Conservation (phyloP, 108 stramenopile species). For the Cyclotella baltica region DNA sequence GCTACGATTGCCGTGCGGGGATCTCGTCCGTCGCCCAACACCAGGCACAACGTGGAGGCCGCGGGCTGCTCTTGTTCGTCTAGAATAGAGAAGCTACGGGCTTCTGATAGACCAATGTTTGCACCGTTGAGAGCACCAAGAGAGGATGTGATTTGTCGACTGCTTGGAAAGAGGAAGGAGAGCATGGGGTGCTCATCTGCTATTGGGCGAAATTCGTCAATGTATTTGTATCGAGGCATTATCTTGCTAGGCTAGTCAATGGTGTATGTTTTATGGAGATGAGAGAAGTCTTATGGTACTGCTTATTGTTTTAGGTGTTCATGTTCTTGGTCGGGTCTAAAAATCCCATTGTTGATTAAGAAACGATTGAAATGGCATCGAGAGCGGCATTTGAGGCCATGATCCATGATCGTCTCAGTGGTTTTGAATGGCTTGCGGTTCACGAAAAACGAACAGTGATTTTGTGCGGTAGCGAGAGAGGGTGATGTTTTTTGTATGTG, state of each 20-base stretch:
- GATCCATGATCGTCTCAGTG: too few relatives aligned
- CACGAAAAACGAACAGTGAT: too few relatives aligned
- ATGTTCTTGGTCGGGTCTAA: too few relatives aligned
- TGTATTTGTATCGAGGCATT: slow-evolving; percentile 21
- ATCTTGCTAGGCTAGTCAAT: not conserved
- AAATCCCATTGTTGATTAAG: too few relatives aligned
- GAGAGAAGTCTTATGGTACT: not conserved
- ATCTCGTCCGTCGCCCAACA: slow-evolving; percentile 23
- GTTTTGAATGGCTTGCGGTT: too few relatives aligned
- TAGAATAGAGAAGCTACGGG: not conserved
- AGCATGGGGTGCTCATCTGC: slow-evolving; percentile 11
- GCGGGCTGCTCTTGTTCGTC: not conserved
- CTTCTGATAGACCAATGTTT: slow-evolving; percentile 15
- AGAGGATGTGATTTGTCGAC: slow-evolving; percentile 3
- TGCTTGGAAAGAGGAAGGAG: slow-evolving; percentile 15
- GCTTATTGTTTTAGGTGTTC: too few relatives aligned
- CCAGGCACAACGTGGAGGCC: slow-evolving; percentile 34
- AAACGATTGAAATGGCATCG: too few relatives aligned
- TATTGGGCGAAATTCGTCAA: slow-evolving; percentile 17
- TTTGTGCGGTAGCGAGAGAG: too few relatives aligned
- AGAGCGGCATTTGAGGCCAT: too few relatives aligned
- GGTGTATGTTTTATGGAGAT: not conserved
- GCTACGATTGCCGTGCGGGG: slow-evolving; percentile 30
- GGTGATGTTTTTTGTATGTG: too few relatives aligned
- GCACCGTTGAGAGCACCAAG: slow-evolving; percentile 22